phyloP scores from a whole-genome alignment of 192 early-diverging fungal genomes.

The Kappamyces sp. region DNA sequence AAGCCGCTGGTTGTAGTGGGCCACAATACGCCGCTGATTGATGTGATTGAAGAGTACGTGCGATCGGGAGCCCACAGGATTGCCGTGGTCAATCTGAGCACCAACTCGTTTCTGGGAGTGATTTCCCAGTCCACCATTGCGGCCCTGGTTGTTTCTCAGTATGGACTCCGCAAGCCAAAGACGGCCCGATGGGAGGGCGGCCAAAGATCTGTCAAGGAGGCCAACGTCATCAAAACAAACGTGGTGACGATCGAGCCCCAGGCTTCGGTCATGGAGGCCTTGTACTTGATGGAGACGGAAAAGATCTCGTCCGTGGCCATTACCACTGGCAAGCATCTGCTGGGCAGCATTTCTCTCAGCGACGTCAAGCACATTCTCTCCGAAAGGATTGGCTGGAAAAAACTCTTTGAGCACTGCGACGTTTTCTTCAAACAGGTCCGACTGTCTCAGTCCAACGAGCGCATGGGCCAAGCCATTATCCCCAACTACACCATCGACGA shows the following conservation, averaged over 20 bases:
- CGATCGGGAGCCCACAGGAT: slow-evolving; percentile 31
- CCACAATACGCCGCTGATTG: slow-evolving; percentile 21
- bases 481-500: slow-evolving; percentile 42
- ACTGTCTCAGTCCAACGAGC: slow-evolving; percentile 29
- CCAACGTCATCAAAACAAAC: slow-evolving; percentile 34
- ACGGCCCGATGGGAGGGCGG: slow-evolving; percentile 25
- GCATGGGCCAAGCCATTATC: slow-evolving; percentile 25
- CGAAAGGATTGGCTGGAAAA: slow-evolving; percentile 31
- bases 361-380: slow-evolving; percentile 48
- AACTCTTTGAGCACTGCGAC: slow-evolving; percentile 31
- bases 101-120: slow-evolving; percentile 35
- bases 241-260: slow-evolving; percentile 28
- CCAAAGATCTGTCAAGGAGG: slow-evolving; percentile 31
- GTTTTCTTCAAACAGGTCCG: slow-evolving; percentile 40
- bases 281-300: slow-evolving; percentile 45
- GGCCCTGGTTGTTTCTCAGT: slow-evolving; percentile 31
- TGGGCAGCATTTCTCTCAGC: slow-evolving; percentile 35
- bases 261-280: slow-evolving; percentile 40
- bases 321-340: slow-evolving; percentile 27
- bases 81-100: slow-evolving; percentile 32
- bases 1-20: slow-evolving; percentile 40
- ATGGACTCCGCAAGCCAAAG: slow-evolving; percentile 21
- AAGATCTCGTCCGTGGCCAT: slow-evolving; percentile 45
- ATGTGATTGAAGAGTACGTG: slow-evolving; percentile 35
- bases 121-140: slow-evolving; percentile 36